Conservation (phyloP, 768 basidiomycete species). For the Suillus ampliporus region DNA sequence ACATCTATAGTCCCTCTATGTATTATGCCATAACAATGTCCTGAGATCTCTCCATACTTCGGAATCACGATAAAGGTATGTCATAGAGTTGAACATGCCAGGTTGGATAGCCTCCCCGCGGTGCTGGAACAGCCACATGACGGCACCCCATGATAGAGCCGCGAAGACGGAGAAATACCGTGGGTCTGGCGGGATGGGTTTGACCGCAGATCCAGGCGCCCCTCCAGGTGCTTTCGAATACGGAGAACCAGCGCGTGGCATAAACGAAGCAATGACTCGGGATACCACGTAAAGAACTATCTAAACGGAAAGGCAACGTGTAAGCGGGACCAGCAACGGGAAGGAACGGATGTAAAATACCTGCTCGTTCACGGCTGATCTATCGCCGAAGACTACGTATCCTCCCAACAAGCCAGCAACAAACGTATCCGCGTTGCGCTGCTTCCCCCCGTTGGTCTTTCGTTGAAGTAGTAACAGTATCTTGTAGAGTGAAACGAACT, state of each 20-base stretch:
- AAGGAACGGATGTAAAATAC: constrained; percentile 42
- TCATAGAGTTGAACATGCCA: constrained; percentile 97
- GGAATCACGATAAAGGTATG: constrained; percentile 93
- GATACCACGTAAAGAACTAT: constrained; percentile 97
- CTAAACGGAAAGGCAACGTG: constrained; percentile 44
- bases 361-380: constrained; percentile 91
- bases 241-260: constrained; percentile 74
- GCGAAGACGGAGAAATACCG: constrained; percentile 87
- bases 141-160: constrained; percentile 90
- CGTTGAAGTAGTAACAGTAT: constrained; percentile 80
- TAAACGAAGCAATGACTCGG: constrained; percentile 88
- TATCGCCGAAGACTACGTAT: constrained; percentile 85
- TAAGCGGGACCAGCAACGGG: constrained; percentile 11
- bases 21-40: constrained; percentile 93
- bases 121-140: constrained; percentile 96
- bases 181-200: constrained; percentile 84
- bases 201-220: constrained; percentile 49
- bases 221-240: constrained; percentile 53
- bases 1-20: constrained; percentile 40
- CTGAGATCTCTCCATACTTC: constrained; percentile 82
- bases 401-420: constrained; percentile 93
- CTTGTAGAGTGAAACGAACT: constrained; percentile 96
- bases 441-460: constrained; percentile 81
- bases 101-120: constrained; percentile 91
- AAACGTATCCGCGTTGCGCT: constrained; percentile 83